Conservation (phyloP, 306 rosid species). For the Pterocarpus macrocarpus region DNA sequence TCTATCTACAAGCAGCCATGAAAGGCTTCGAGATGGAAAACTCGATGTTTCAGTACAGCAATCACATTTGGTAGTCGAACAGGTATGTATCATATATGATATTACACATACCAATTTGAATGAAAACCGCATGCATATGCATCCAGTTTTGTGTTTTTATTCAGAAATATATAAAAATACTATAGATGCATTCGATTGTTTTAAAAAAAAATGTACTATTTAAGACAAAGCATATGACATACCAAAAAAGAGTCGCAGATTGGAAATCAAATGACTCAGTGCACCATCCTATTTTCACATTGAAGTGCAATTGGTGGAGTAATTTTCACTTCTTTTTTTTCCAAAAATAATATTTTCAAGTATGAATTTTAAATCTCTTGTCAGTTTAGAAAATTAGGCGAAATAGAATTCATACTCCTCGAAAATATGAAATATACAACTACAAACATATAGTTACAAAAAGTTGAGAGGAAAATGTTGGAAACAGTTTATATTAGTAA, state of each 20-base stretch:
- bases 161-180: neutral
- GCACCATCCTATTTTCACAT: no score
- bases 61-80: neutral
- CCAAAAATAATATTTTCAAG: no score
- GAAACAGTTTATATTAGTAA: neutral
- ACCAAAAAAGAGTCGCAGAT: neutral
- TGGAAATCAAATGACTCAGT: no score
- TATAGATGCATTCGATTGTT: neutral
- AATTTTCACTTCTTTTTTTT: no score
- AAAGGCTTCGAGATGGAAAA: neutral
- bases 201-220: neutral
- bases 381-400: neutral
- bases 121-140: neutral
- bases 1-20: neutral
- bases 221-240: neutral
- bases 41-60: neutral
- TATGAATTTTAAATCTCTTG: neutral
- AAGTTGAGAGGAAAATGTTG: neutral
- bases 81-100: neutral
- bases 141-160: neutral
- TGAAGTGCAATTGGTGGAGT: no score
- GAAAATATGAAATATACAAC: neutral
- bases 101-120: neutral
- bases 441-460: neutral
- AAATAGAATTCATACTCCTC: neutral